A percentile compares a stretch with the other conserved stretches of the same genome.
Conservation (phyloP, 1,284 basidiomycete genomes). For the Gomphus bonarii region DNA sequence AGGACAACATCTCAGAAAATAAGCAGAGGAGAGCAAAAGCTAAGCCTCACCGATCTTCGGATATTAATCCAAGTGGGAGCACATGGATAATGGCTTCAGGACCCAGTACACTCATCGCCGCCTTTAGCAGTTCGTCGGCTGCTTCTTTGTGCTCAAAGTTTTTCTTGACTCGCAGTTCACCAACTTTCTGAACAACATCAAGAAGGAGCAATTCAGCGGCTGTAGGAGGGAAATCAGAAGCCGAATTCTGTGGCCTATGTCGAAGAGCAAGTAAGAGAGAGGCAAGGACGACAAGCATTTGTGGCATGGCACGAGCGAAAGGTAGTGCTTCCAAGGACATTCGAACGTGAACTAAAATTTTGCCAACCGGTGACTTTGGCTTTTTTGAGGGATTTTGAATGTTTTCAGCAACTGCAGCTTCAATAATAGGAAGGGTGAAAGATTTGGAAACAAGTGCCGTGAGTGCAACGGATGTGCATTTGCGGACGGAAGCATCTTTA, state of each 20-base stretch:
- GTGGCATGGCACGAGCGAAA: slow-evolving; percentile 61
- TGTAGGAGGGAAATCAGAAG: slow-evolving; percentile 28
- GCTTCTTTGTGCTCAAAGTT: slow-evolving; percentile 88
- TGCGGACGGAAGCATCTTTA: slow-evolving; percentile 40
- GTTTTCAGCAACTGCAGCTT: slow-evolving; percentile 37
- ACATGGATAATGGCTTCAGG: slow-evolving; percentile 68
- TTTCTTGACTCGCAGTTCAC: slow-evolving; percentile 66
- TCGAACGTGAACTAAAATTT: slow-evolving; percentile 50
- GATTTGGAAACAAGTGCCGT: slow-evolving; percentile 52
- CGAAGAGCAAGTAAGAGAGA: slow-evolving; percentile 41
- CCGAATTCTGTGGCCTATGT: slow-evolving; percentile 25
- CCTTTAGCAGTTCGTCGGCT: slow-evolving; percentile 73
- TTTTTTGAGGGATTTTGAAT: slow-evolving; percentile 24
- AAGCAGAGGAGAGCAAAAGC: background rate
- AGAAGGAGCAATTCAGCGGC: slow-evolving; percentile 68
- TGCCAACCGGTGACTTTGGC: slow-evolving; percentile 45
- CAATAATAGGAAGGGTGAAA: slow-evolving; percentile 54
- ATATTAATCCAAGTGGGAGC: slow-evolving; percentile 83
- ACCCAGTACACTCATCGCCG: slow-evolving; percentile 81
- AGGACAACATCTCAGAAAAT: background rate
- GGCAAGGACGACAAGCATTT: slow-evolving; percentile 54
- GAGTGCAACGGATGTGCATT: slow-evolving; percentile 55
- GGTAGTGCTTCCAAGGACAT: slow-evolving; percentile 63
- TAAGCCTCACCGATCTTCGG: slow-evolving; percentile 55
- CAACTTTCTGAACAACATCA: slow-evolving; percentile 67